Conservation (phyloP, 129 eudicot genomes). For the Sambucus nigra region DNA sequence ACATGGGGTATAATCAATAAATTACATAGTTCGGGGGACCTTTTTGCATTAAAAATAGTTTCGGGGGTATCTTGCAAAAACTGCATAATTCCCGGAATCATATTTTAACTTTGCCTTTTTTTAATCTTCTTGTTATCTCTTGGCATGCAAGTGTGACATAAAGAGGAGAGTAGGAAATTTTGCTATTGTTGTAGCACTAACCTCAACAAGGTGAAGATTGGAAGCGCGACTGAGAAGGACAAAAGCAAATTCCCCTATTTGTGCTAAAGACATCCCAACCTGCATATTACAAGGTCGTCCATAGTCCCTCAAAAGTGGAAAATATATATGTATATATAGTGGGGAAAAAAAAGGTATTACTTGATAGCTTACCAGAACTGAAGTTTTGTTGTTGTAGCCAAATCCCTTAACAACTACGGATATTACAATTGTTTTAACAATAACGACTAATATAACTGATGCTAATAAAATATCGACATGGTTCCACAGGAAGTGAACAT, state of each 20-base stretch:
- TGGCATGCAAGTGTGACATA: constrained; percentile 1
- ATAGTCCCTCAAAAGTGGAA: neutral
- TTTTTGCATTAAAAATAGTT: no score
- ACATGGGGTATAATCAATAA: no score
- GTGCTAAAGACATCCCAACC: constrained; percentile 99
- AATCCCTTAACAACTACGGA: constrained; percentile 80
- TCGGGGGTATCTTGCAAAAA: no score
- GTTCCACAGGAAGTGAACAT: constrained; percentile 97
- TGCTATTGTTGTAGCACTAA: constrained; percentile 14
- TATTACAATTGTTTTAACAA: constrained; percentile 71
- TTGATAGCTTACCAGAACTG: constrained; percentile 63
- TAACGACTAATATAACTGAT: constrained; percentile 75
- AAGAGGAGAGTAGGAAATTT: neutral
- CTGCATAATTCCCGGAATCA: no score
- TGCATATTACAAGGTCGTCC: constrained; percentile 20
- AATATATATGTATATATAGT: neutral
- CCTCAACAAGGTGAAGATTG: constrained; percentile 98
- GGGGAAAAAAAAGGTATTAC: neutral
- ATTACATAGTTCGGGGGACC: no score
- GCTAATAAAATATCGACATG: constrained; percentile 94
- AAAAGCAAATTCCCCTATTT: constrained; percentile 96
- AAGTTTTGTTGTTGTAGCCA: constrained; percentile 91
- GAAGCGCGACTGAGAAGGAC: constrained; percentile 98
- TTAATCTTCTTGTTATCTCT: neutral
- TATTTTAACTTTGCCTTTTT: neutral